Base-by-base conservation (phyloP, 2,329 filamentous ascomycete species). In the Colletotrichum sp. region DNA sequence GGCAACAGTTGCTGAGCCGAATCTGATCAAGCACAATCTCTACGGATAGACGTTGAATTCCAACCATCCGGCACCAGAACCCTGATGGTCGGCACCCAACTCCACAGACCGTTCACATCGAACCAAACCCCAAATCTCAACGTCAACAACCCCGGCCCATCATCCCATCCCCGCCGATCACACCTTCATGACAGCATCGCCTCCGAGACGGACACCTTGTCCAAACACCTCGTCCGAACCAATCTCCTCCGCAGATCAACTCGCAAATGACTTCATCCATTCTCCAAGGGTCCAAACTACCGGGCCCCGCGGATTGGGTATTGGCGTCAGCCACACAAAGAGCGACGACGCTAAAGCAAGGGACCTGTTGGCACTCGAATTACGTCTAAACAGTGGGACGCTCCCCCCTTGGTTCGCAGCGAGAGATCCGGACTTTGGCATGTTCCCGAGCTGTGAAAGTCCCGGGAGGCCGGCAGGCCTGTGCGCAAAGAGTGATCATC, bases 341-440 rank as follows among this genome's bases (percentile, higher is more conserved):
- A 67, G 34, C 22, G 32, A 22, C 36, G 19, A 36, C 39, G 30
- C 48, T 57, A 57, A 11, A 61, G 30, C 59, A 36, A 61, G 59
- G 59, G 59, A 61, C n/a, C 12, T 32, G 19, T n/a, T 22, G 28
- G 28, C 30, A 34, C 59, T 15, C 59, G 39, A 32, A 28, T 28
- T 55, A 67, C 44, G 64, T 55, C 64, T 67, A 68, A 68, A 68
- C 28, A 59, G 66, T 60, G 66, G 66, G 9, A 9, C 15, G 8
- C 28, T 0, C 8, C 8, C 36, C 36, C 15, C 15, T 15, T 11
- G 28, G 8, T 36, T n/a, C 39, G 39, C 39, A 48, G 39, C 39
- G 39, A 36, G 19, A 19, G 48, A 32, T 59, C 72, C 72, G 72
- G 73, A 73, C 63, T 75, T 68, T 68, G 69, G 63, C 73, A 63